A percentile compares a stretch with the other conserved stretches of the same genome.
phyloP scores from a whole-genome alignment of 2,329 filamentous ascomycete species.

The Fusarium domesticum region DNA sequence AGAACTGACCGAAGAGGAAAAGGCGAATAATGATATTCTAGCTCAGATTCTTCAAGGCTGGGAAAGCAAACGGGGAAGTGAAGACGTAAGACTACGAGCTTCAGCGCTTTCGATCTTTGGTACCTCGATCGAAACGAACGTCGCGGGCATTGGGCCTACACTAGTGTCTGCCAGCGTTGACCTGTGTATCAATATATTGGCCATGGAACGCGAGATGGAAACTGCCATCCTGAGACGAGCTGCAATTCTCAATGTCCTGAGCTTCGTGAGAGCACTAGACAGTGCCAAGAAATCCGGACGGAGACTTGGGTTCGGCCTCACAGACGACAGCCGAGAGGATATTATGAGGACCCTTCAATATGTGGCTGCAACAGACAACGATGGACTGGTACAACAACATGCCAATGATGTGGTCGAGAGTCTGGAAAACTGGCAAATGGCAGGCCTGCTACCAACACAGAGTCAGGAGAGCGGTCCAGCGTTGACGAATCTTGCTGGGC shows the following conservation, averaged over 20 bases:
- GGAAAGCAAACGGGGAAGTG: constrained; percentile 62
- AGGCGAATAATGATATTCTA: constrained; percentile 48
- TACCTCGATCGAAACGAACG: constrained; percentile 57
- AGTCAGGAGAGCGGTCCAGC: constrained; percentile 22
- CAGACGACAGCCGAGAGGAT: constrained; percentile 55
- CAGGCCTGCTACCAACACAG: constrained; percentile 43
- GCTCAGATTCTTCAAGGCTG: constrained; percentile 63
- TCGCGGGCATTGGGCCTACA: constrained; percentile 52
- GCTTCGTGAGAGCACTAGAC: constrained; percentile 59
- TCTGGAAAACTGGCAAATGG: constrained; percentile 59
- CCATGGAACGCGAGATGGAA: constrained; percentile 58
- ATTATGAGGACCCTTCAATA: constrained; percentile 62
- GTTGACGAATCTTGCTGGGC: constrained; percentile 37
- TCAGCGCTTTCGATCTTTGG: constrained; percentile 67
- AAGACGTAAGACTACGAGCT: constrained; percentile 67
- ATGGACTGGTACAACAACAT: constrained; percentile 66
- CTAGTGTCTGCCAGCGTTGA: constrained; percentile 58
- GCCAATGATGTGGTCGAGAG: constrained; percentile 65
- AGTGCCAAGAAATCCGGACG: constrained; percentile 45
- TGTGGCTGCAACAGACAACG: constrained; percentile 62
- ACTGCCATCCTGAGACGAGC: constrained; percentile 64
- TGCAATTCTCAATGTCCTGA: constrained; percentile 61
- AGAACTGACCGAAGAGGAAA: constrained; percentile 43
- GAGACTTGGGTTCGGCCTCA: constrained; percentile 52
- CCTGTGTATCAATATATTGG: constrained; percentile 59